A percentile compares a stretch with the other conserved stretches of the same genome.
Conservation (phyloP, 108 stramenopile species). For the Fistulifera pelliculosa region DNA sequence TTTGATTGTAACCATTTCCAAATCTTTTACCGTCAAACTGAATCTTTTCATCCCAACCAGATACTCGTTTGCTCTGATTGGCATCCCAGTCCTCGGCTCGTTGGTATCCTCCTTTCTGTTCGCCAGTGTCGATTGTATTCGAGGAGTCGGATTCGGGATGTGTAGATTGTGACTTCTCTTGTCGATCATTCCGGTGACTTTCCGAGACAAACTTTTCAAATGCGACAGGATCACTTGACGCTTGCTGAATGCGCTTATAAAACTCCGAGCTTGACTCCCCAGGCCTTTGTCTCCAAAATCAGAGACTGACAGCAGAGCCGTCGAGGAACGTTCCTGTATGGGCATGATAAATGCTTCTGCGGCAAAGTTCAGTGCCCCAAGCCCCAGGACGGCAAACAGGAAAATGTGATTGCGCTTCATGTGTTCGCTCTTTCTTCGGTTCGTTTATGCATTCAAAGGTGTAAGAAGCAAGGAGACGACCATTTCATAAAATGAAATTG, state of each 20-base stretch:
- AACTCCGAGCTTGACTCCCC: conserved; percentile 3
- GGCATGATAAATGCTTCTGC: no score
- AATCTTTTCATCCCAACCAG: conserved; percentile 58
- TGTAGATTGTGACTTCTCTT: background rate
- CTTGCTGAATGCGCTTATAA: conserved; percentile 3
- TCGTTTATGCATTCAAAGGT: no score
- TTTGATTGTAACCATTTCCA: conserved; percentile 67
- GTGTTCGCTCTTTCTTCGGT: no score
- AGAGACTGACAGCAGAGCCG: no score
- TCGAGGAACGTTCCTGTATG: no score
- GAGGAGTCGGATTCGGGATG: background rate
- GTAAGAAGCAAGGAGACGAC: no score
- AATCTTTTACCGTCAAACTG: conserved; percentile 63
- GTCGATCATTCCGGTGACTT: background rate
- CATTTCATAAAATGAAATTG: no score
- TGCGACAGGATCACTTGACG: background rate
- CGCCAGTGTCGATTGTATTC: background rate
- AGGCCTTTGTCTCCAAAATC: conserved; percentile 4
- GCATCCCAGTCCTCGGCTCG: conserved; percentile 80
- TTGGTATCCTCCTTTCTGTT: conserved; percentile 32
- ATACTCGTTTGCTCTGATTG: conserved; percentile 25
- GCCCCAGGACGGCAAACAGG: no score
- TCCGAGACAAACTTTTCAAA: conserved; percentile 3
- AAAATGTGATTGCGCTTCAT: no score
- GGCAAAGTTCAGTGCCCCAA: no score